phyloP scores from a whole-genome alignment of 192 early-diverging fungal species.

The Geranomyces michiganensis region DNA sequence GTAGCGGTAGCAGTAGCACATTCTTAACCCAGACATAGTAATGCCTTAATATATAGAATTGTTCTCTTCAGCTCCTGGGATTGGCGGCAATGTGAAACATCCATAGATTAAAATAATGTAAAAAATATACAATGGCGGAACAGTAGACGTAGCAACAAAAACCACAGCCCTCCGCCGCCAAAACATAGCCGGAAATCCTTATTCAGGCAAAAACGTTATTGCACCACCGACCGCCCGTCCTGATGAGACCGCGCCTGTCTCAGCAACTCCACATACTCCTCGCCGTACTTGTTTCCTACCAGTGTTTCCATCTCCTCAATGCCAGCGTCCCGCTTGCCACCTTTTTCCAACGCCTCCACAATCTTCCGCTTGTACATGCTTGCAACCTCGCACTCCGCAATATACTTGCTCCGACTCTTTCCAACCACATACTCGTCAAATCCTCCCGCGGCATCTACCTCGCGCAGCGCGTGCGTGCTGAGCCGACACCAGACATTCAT shows the following conservation, averaged over 20 bases:
- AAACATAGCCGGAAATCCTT: no score
- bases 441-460: constrained; percentile 50
- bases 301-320: constrained; percentile 21
- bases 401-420: constrained; percentile 28
- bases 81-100: no score
- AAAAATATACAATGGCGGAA: no score
- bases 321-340: constrained; percentile 9
- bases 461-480: constrained; percentile 43
- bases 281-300: constrained; percentile 36
- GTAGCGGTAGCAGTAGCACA: no score
- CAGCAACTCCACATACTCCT: constrained; percentile 40
- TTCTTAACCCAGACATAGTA: no score
- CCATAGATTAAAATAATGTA: no score
- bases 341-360: constrained; percentile 8
- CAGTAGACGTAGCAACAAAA: no score
- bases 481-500: constrained; percentile 53
- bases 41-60: no score
- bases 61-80: no score
- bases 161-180: no score
- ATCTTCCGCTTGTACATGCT: constrained; percentile 39
- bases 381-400: constrained; percentile 32
- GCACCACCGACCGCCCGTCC: no score
- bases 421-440: constrained; percentile 56
- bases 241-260: neutral
- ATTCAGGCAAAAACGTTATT: no score